phyloP scores from a whole-genome alignment of 129 eudicot genomes.

The Flaveria ramosissima region DNA sequence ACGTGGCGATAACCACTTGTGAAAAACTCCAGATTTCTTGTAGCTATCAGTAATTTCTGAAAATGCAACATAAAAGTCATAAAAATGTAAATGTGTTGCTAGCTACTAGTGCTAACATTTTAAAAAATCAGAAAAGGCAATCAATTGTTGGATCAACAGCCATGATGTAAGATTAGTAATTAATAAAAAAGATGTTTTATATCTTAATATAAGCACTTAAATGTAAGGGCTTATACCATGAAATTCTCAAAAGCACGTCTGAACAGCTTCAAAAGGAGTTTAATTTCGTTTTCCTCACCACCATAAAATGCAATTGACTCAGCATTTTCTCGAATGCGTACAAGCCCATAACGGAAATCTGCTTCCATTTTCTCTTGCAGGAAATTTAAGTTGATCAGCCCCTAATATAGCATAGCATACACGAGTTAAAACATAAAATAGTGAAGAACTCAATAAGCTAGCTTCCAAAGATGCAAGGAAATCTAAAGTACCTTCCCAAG shows the following conservation, averaged over 20 bases:
- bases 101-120: background rate
- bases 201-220: background rate
- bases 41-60: constrained; percentile 83
- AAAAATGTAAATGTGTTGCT: background rate
- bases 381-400: constrained; percentile 72
- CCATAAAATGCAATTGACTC: constrained; percentile 83
- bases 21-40: constrained; percentile 97
- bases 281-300: constrained; percentile 77
- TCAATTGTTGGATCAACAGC: background rate
- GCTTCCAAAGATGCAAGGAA: constrained; percentile 13
- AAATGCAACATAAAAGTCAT: constrained; percentile 30
- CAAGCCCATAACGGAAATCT: constrained; percentile 95
- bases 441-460: constrained; percentile 8
- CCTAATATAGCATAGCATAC: constrained; percentile 45
- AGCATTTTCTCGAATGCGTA: constrained; percentile 97
- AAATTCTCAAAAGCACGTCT: constrained; percentile 72
- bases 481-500: constrained; percentile 71
- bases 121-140: background rate
- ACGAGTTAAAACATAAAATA: background rate
- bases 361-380: constrained; percentile 99
- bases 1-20: constrained; percentile 91
- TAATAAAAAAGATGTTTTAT: background rate
- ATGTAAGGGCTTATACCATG: constrained; percentile 44
- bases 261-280: constrained; percentile 68
- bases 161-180: background rate